phyloP scores from a whole-genome alignment of 345 rosid genomes.

The Salix brachista region DNA sequence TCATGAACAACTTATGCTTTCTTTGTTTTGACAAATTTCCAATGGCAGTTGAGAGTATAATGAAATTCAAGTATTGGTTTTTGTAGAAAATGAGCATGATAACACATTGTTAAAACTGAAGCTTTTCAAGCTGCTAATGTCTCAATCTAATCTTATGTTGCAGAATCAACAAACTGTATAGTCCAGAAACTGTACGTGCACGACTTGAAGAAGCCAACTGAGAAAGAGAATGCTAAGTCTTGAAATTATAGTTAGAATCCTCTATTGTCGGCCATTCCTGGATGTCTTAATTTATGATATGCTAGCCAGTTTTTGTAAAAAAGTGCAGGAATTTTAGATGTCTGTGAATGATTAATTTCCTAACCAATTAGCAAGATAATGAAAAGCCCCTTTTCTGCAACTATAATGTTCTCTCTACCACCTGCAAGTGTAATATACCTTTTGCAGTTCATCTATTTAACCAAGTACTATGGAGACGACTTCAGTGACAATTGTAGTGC shows the following conservation, averaged over 20 bases:
- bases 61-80: background rate
- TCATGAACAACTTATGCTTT: background rate
- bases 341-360: background rate
- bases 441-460: background rate
- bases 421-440: background rate
- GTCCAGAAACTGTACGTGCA: conserved; percentile 40
- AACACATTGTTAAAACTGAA: background rate
- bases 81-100: background rate
- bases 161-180: conserved; percentile 62
- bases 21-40: background rate
- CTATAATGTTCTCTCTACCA: background rate
- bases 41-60: background rate
- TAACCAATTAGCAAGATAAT: background rate
- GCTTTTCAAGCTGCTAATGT: background rate
- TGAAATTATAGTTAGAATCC: background rate
- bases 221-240: conserved; percentile 14
- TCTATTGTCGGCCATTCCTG: conserved; percentile 6
- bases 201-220: conserved; percentile 53
- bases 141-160: conserved; percentile 3
- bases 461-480: background rate
- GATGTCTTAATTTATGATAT: conserved; percentile 9
- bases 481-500: background rate
- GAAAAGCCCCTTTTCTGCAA: background rate
- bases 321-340: background rate
- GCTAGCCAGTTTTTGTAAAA: background rate